Conservation (phyloP, 2,329 filamentous ascomycete species). For the Ophiosphaerella korrae region DNA sequence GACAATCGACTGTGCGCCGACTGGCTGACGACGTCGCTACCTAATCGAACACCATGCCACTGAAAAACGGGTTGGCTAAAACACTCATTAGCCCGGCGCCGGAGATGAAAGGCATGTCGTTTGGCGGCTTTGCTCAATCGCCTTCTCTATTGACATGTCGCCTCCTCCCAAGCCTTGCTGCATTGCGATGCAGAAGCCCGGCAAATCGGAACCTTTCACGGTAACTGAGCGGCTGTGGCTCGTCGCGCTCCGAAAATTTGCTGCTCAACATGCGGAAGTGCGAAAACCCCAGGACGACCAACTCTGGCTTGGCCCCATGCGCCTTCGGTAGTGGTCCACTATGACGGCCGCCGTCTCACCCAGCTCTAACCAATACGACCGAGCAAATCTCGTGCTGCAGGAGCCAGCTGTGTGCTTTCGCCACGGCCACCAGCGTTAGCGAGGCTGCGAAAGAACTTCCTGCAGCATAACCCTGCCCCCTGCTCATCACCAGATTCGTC, state of each 20-base stretch:
- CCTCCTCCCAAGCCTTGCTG: constrained; percentile 8
- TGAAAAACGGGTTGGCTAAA: constrained; percentile 9
- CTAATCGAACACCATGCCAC: not conserved
- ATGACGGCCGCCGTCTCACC: constrained; percentile 18
- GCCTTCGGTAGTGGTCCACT: constrained; percentile 17
- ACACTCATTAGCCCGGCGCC: constrained; percentile 4
- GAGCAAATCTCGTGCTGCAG: constrained; percentile 23
- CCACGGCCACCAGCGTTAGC: constrained; percentile 26
- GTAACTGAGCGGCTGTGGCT: constrained; percentile 22
- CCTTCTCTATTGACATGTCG: constrained; percentile 9
- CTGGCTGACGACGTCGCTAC: constrained; percentile 15
- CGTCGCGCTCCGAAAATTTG: constrained; percentile 25
- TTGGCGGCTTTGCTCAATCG: not conserved
- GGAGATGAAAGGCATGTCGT: constrained; percentile 11
- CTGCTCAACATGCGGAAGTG: constrained; percentile 17
- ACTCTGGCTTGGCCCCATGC: constrained; percentile 19
- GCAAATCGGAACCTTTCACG: constrained; percentile 27
- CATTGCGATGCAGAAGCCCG: constrained; percentile 9
- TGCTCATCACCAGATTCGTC: constrained; percentile 24
- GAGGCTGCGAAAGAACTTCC: constrained; percentile 14
- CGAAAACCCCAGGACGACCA: constrained; percentile 12
- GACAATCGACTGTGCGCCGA: constrained; percentile 2
- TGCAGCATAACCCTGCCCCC: constrained; percentile 23
- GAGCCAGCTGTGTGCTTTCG: constrained; percentile 20
- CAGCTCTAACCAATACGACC: constrained; percentile 11